Evolutionary conservation across 768 basidiomycete genomes (phyloP), one percentile per base, ranked within the genome.

Genomic region (Suillus americanus): DNA sequence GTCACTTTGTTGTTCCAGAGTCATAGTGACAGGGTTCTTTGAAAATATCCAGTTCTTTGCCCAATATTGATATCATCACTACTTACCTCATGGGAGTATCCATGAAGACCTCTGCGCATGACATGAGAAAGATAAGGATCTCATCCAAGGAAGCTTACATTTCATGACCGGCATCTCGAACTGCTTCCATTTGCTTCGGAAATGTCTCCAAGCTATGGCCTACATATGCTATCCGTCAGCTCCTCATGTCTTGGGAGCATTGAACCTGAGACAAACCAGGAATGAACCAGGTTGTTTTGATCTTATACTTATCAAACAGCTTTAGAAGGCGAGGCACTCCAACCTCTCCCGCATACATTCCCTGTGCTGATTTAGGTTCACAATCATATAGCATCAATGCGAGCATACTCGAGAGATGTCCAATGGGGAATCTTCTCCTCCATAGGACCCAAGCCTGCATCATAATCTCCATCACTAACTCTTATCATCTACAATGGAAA

Each of bases 161-260:
- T 74, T 93, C 90, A 69, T 91, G 89, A 0, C 89, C 89, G 18
- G 86, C 87, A 71, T 91, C 90, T 10, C 89, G 79, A 12, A 91
- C 86, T 4, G 85, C 83, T 40, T 83, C 86, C 84, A 89, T 87
- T 73, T 91, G 78, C 54, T 86, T 78, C 0, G 89, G 89, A 72
- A 92, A 92, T 0, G 90, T 91, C 69, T 91, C 90, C 61, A 91
- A 75, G 66, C 87, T 88, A 68, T 92, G 90, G 2, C 88, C 87
- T 85, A 48, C 28, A 30, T 5, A 53, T 41, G 25, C 60, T 64
- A 61, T 37, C n/a, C 41, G 25, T 57, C 10, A 43, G 56, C 38
- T 43, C 8, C 14, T 18, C 10, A 28, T 20, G 12, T 20, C 46
- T 23, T 35, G 5, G 20, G 2, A n/a, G 25, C 9, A 46, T 13